Evolutionary conservation across 495 filamentous ascomycete genomes (phyloP), one percentile per base, ranked within the genome.

Genomic region (Tuber indicum): DNA sequence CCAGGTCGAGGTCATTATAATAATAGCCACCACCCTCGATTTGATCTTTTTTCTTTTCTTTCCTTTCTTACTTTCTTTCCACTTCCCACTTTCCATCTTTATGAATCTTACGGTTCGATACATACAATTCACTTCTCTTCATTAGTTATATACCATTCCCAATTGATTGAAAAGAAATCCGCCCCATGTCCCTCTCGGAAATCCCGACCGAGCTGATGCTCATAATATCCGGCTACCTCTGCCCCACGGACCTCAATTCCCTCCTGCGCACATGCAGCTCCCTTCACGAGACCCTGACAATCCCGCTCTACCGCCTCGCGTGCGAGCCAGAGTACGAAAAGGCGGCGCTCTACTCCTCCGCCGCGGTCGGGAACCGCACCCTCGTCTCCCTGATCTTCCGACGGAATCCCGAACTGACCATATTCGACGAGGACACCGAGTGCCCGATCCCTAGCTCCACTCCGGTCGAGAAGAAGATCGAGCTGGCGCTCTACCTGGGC

Each of bases 171-270:
- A 41, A 41, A 5, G 4, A 41, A 41, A 16, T 62, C n/a, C 26
- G 52, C 39, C 39, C 39, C 39, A 62, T 62, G 52, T 62, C 52
- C 14, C 52, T 72, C 69, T 41, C 69, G 8, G 46, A n/a, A 26
- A 19, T 49, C 42, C 74, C 69, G 39, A 41, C 46, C 26, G 66
- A 75, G 43, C 39, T 72, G 36, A 32, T 23, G 32, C 66, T 72
- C 43, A n/a, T 75, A 14, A 47, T 75, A 16, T 44, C 66, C 26
- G 26, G 71, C 47, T 41, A 72, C 19, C 70, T 75, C 72, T 8
- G 9, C 19, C 69, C 32, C 23, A 52, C 45, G n/a, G 74, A 72
- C 23, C 74, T 75, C 43, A 75, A 72, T 41, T 72, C 74, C 45
- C 49, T 72, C 74, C 32, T 75, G n/a, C 42, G 26, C n/a, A 72